Base-by-base conservation (phyloP, 2,329 filamentous ascomycete genomes). In the Microcyclospora pomicola region DNA sequence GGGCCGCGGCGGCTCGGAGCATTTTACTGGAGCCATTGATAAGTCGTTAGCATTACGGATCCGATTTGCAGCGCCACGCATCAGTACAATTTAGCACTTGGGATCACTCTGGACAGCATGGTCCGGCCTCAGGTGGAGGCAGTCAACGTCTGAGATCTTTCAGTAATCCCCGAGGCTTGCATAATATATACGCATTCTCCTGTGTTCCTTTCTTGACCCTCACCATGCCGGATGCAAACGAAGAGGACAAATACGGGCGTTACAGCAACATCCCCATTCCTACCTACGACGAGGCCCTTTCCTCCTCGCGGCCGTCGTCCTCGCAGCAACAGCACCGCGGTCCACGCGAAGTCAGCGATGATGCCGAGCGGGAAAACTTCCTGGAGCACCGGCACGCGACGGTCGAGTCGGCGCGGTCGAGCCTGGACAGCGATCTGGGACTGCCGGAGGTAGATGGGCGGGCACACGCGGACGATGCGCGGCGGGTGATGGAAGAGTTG, bases 401-500 rank as follows among this genome's bases (percentile, higher is more conserved):
- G 1, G 86, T 88, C 44, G 82, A 91, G 59, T 86, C 85, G 41
- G 80, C 77, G 43, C 80, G 87, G 45, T 65, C 66, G 35, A 75
- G 63, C 59, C 64, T 69, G 47, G 77, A 71, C 42, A 62, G 49
- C 44, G 63, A 66, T 41, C 53, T 66, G 50, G 66, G 64, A 42
- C 64, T 68, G 46, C 70, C 65, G 34, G 74, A 72, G 43, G 66
- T 66, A 35, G 60, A 56, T 65, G 73, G 60, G 59, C 12, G 14
- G 12, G 30, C 12, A 31, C 70, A 54, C 61, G 52, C 45, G 69
- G 64, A 58, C 59, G 66, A 53, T 49, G 65, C 65, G 50, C 77
- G 83, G 45, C 73, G 80, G 48, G 83, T 91, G 61, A 80, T 96
- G 65, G 76, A 92, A 55, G 82, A 95, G 70, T 77, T 93, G 71